Evolutionary conservation across 441 rosid species (phyloP), one percentile per base, ranked within the genome.

Genomic region (Raphanus hybrid): DNA sequence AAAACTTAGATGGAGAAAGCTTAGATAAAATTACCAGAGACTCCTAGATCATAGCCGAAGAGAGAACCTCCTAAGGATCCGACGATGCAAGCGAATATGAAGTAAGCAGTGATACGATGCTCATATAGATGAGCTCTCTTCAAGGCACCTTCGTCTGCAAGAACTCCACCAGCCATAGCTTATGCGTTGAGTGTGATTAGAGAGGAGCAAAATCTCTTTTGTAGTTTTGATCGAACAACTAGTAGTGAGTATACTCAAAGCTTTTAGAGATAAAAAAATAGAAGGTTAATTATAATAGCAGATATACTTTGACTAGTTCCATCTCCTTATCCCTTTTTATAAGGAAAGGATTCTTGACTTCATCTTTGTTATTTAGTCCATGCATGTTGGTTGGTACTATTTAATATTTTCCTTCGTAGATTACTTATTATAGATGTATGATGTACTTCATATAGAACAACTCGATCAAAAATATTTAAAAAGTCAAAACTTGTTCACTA

Each of bases 41-140:
- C 95, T 54, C 97, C 97, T 3, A 92, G 93, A 85, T 90, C 97
- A 78, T 90, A 90, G 35, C 96, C 96, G 29, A 92, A 92, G 58
- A 92, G 91, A 6, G 96, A 87, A 3, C 96, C 94, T 11, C 97
- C 94, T 9, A 86, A 74, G 39, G 92, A 89, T 11, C 89, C 97
- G 72, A 92, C 83, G 61, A 89, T 29, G 74, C 96, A 90, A 78
- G 91, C 87, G 9, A 85, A 80, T 14, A 90, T 45, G 87, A 92
- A 89, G 62, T 89, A 88, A 55, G 84, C 66, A 20, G 97, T 92
- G 57, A 87, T 86, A 18, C 35, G 80, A 74, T 87, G 83, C 64
- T 92, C 92, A 70, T 92, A 92, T 39, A 92, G 92, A 79, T 90
- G 93, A 72, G 95, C 93, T 75, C 93, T 90, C 64, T 89, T 88